Conservation (phyloP, 306 rosid species). For the Ormosia semicastrata region DNA sequence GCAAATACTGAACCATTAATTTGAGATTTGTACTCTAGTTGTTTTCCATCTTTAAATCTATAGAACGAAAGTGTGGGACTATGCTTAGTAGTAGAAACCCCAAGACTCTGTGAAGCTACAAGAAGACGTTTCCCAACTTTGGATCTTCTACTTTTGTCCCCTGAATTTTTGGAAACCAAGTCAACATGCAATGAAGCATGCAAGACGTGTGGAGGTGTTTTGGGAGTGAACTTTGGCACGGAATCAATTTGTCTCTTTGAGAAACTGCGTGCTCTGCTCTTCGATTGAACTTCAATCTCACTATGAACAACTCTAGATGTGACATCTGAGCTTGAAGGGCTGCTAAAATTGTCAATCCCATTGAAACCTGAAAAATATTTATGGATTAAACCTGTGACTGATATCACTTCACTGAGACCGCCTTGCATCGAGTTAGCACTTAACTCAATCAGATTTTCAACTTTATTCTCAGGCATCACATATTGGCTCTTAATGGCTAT, state of each 20-base stretch:
- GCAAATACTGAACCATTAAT: constrained; percentile 45
- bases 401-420: constrained; percentile 50
- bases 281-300: constrained; percentile 35
- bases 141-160: constrained; percentile 27
- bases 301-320: constrained; percentile 40
- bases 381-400: constrained; percentile 60
- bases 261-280: constrained; percentile 1
- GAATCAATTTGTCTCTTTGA: constrained; percentile 23
- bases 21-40: constrained; percentile 30
- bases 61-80: constrained; percentile 39
- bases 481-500: not conserved
- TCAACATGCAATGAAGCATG: constrained; percentile 26
- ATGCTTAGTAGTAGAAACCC: constrained; percentile 40
- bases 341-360: constrained; percentile 28
- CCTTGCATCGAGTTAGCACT: constrained; percentile 32
- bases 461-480: constrained; percentile 27
- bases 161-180: constrained; percentile 21
- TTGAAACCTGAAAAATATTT: constrained; percentile 48
- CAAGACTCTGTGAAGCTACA: constrained; percentile 56
- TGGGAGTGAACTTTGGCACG: constrained; percentile 29
- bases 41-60: constrained; percentile 38
- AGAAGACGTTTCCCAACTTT: constrained; percentile 57
- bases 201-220: constrained; percentile 36
- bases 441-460: constrained; percentile 29
- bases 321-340: constrained; percentile 45